Evolutionary conservation across 2,329 filamentous ascomycete species (phyloP).

Genomic region (Rutstroemia sp.): DNA sequence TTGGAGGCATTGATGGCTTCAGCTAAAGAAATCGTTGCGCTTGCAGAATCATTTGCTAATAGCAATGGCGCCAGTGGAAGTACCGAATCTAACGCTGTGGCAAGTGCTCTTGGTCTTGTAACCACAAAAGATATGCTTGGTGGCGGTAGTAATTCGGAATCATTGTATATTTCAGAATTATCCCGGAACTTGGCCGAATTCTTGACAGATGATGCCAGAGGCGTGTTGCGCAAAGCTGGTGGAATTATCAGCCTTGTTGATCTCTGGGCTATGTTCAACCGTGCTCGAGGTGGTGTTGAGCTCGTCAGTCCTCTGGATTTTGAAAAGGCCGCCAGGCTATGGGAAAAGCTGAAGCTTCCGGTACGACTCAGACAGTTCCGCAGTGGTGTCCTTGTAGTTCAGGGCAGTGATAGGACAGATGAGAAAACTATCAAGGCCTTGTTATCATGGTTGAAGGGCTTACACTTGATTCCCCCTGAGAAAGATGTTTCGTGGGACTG

Average conservation of each 20-base stretch:
- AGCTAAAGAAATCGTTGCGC: slow-evolving; percentile 88
- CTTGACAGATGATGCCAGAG: slow-evolving; percentile 74
- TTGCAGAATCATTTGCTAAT: slow-evolving; percentile 79
- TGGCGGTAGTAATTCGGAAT: slow-evolving; percentile 65
- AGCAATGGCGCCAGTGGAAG: slow-evolving; percentile 48
- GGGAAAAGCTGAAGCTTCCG: slow-evolving; percentile 81
- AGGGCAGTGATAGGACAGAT: slow-evolving; percentile 80
- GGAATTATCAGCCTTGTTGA: slow-evolving; percentile 88
- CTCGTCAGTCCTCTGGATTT: slow-evolving; percentile 89
- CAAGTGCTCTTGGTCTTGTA: slow-evolving; percentile 76
- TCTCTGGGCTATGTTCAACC: slow-evolving; percentile 91
- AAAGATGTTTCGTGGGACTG: slow-evolving; percentile 68
- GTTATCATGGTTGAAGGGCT: slow-evolving; percentile 66
- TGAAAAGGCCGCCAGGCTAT: slow-evolving; percentile 78
- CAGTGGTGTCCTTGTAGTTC: slow-evolving; percentile 89
- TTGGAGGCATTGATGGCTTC: slow-evolving; percentile 95
- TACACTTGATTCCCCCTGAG: slow-evolving; percentile 59
- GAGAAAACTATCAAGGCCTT: slow-evolving; percentile 78
- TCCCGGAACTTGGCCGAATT: slow-evolving; percentile 83
- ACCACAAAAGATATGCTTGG: slow-evolving; percentile 92
- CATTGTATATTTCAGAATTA: slow-evolving; percentile 82
- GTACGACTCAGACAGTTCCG: slow-evolving; percentile 84
- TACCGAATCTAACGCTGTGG: slow-evolving; percentile 65
- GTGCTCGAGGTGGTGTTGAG: slow-evolving; percentile 86
- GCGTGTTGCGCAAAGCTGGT: slow-evolving; percentile 69